Evolutionary conservation across 116 monocot genomes (phyloP), one percentile per base, ranked within the genome.

Genomic region (Trichopus zeylanicus): DNA sequence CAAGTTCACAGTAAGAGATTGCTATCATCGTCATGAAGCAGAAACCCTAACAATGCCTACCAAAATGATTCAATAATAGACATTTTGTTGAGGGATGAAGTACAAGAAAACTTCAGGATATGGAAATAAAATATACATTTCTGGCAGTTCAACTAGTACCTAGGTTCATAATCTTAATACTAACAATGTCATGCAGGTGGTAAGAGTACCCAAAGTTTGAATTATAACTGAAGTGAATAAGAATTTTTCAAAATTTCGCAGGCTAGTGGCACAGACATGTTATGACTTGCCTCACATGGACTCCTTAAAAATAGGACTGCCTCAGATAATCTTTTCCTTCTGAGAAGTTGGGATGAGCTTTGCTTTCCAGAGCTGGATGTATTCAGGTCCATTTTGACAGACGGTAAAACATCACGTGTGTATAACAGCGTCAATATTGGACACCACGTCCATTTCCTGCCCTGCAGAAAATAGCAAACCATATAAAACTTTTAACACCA

Each of bases 271-370:
- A 22, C 32, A 12, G 18, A 4, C 7, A 29, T 32, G 11, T 34
- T 25, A 46, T 37, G 5, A 60, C 60, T 73, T 74, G 51, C 87
- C 87, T 87, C 76, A 57, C 75, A 79, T 49, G 73, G 47, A 67
- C 34, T 67, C 39, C 34, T 65, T 48, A 68, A 48, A 53, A 9
- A 62, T 29, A 79, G 62, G 66, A 72, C 56, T 46, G 74, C 82
- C 63, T 78, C 82, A 34, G 63, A 61, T 46, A 86, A 69, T 71
- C 60, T 81, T 66, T 60, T 81, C 55, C 73, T 80, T 33, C 75
- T 72, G 20, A 71, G 28, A 12, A 25, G 60, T 59, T 66, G 48
- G 27, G 24, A 16, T 57, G 53, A 51, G 53, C 52, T 48, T 34
- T 56, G 61, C 27, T 73, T 73, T 55, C 48, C 61, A 65, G 21